Base-by-base conservation (phyloP, 2,329 filamentous ascomycete genomes). In the Colletotrichum tamarilloi region DNA sequence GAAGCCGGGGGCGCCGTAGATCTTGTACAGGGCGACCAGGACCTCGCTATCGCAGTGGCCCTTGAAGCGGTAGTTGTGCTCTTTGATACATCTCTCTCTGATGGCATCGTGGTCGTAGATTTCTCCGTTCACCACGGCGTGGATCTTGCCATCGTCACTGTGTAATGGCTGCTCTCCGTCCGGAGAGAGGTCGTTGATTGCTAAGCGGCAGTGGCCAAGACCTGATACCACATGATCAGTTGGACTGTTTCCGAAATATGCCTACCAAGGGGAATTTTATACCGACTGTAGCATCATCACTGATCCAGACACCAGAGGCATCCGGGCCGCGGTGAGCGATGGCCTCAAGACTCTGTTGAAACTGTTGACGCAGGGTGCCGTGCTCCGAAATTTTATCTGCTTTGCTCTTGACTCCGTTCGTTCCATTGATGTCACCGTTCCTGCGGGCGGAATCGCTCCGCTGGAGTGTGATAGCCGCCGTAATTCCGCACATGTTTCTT, bases 81-180 rank as follows among this genome's bases (percentile, higher is more conserved):
- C 72, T 2, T 77, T 70, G n/a, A 76, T 69, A 26, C 85, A 78
- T 12, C 82, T 76, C 7, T 75, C 76, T 28, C 87, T 83, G 14
- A 88, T 81, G 12, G 79, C 76, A 62, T 89, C 86, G 70, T 86
- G 82, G 76, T 88, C 87, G 77, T 91, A 91, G n/a, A 91, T 82
- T 77, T 91, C 89, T 32, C 89, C 89, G 71, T 89, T 90, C 28
- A 91, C 87, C n/a, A 91, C 85, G 1, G 87, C 88, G 77, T 90
- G 88, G 22, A 91, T 67, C 49, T 69, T 53, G 38, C 30, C 55
- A 30, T 83, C 78, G 11, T 76, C 69, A 74, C 81, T 80, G 66
- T 85, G 82, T 58, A 87, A 78, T 2, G 88, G 88, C 75, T 89
- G 88, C 5, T 78, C 77, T 1, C 85, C 88, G n/a, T 79, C 78